Evolutionary conservation across 2,329 filamentous ascomycete genomes (phyloP), one percentile per base, ranked within the genome.

Genomic region (Alternaria sp.): DNA sequence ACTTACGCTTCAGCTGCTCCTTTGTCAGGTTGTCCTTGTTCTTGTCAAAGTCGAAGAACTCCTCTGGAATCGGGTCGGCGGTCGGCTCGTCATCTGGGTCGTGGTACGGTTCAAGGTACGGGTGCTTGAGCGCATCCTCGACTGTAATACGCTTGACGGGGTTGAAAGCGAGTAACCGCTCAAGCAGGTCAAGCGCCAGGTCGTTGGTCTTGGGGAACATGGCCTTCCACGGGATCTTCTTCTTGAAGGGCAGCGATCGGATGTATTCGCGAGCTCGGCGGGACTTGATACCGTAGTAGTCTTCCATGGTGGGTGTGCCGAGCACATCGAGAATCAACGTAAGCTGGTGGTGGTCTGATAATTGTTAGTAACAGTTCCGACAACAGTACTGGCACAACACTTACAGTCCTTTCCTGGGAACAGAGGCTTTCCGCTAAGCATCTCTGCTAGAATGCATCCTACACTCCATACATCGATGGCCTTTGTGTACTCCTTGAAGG

Each of bases 161-260:
- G 84, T 99, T 99, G 86, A 99, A 99, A 12, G 96, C 95, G 28
- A 99, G 87, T 15, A 99, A 88, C 82, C 96, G 96, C 86, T 99
- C 96, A 23, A 99, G 86, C 43, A 99, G 86, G 77, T 99, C 96
- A 40, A 99, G 86, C 1, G 96, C 96, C 36, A 97, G 85, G 67
- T 98, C 95, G n/a, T 94, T 97, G n/a, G 94, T 97, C 87, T 97
- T 97, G 71, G 96, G 95, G 87, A 99, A 99, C 81, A 99, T 89
- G 47, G 91, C 92, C 80, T 96, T 93, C 89, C 97, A 96, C 0
- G 96, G 94, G 51, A 98, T 96, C 89, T 98, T 98, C 90, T 98
- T 98, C 89, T 98, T 98, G 86, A 98, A 98, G 17, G 96, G 95
- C 50, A 98, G 88, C 57, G 94, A 97, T 66, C 96, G 93, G 79